phyloP scores from a whole-genome alignment of 2,329 filamentous ascomycete genomes.

The Xenoacremonium recifei region DNA sequence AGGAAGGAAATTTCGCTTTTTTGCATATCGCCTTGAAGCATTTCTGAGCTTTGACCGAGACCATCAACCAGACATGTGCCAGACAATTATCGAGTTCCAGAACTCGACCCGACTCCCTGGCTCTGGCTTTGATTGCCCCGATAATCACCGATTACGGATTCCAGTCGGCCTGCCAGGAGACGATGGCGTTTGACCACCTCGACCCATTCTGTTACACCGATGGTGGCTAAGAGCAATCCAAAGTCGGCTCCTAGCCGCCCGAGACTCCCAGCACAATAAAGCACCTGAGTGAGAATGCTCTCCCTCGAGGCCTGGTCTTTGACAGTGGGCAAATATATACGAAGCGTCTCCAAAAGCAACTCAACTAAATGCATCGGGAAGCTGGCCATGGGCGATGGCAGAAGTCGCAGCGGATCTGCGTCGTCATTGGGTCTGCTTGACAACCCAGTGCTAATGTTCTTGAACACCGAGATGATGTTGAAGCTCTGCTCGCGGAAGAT shows the following conservation, averaged over 20 bases:
- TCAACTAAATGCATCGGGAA: conserved; percentile 83
- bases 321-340: conserved; percentile 76
- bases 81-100: conserved; percentile 4
- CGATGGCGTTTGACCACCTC: conserved; percentile 87
- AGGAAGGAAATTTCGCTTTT: conserved; percentile 17
- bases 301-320: conserved; percentile 78
- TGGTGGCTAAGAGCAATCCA: conserved; percentile 72
- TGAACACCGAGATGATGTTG: conserved; percentile 90
- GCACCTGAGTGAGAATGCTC: conserved; percentile 84
- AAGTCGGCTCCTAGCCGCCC: conserved; percentile 92
- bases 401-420: conserved; percentile 45
- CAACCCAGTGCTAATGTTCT: conserved; percentile 64
- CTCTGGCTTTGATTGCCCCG: conserved; percentile 14
- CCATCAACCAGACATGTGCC: no score
- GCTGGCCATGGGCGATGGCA: conserved; percentile 76
- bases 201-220: conserved; percentile 71
- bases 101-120: conserved; percentile 6
- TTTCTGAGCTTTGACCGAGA: no score
- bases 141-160: conserved; percentile 62
- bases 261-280: conserved; percentile 90
- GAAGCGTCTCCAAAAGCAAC: conserved; percentile 75
- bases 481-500: conserved; percentile 98
- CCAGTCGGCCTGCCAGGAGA: conserved; percentile 75
- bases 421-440: conserved; percentile 13
- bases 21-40: conserved; percentile 17